A percentile compares a stretch with the other conserved stretches of the same genome.
phyloP scores from a whole-genome alignment of 2,329 filamentous ascomycete genomes.

The Pseudocercospora fuligena region DNA sequence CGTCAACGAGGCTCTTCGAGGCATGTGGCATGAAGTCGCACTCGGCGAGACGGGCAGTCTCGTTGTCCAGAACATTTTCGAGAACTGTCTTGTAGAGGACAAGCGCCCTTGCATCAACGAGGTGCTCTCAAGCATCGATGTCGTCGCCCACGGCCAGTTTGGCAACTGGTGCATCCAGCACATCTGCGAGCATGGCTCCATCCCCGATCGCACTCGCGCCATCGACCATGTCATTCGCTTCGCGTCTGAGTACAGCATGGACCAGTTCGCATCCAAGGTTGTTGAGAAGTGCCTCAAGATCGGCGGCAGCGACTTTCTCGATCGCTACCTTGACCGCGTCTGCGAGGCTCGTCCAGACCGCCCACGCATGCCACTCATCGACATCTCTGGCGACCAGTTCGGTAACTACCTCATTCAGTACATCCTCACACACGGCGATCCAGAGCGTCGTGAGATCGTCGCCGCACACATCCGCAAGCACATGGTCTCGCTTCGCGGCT shows the following conservation, averaged over 20 bases:
- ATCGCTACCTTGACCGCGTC: conserved; percentile 90
- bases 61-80: conserved; percentile 99
- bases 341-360: conserved; percentile 89
- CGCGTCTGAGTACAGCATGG: conserved; percentile 95
- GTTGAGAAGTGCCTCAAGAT: conserved; percentile 99
- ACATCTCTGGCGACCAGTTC: conserved; percentile 98
- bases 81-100: conserved; percentile 98
- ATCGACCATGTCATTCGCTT: conserved; percentile 94
- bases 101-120: conserved; percentile 99
- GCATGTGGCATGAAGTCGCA: conserved; percentile 99
- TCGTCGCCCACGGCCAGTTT: conserved; percentile 96
- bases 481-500: conserved; percentile 97
- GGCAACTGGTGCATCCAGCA: conserved; percentile 99
- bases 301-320: conserved; percentile 84
- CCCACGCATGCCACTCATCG: conserved; percentile 93
- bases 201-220: conserved; percentile 87
- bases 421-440: conserved; percentile 85
- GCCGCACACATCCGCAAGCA: conserved; percentile 95
- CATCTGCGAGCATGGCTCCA: conserved; percentile 93
- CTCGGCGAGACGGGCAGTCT: conserved; percentile 95
- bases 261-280: conserved; percentile 98
- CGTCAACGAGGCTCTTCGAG: conserved; percentile 90
- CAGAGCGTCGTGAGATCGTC: conserved; percentile 90
- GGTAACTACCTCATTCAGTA: conserved; percentile 98
- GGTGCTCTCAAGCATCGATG: conserved; percentile 91